Percentiles rank a stretch among this genome's conserved stretches.
Evolutionary conservation across 1,139 yeast genomes (phyloP).

Genomic region (Scheffersomyces quercinus): DNA sequence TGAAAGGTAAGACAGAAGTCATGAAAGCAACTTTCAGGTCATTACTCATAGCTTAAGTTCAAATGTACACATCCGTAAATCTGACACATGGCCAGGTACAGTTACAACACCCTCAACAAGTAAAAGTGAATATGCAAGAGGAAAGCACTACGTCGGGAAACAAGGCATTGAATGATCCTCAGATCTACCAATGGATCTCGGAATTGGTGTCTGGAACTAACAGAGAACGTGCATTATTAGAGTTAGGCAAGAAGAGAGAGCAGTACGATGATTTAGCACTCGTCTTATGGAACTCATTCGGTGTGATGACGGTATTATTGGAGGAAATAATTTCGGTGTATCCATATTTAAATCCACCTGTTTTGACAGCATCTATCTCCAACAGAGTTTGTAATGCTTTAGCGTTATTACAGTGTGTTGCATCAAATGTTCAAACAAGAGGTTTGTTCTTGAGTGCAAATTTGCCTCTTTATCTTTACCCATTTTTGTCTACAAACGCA

Average conservation of each 20-base stretch:
- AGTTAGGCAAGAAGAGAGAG: slow-evolving; percentile 90
- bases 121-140: slow-evolving; percentile 2
- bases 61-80: no score
- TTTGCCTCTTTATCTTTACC: slow-evolving; percentile 87
- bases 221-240: slow-evolving; percentile 88
- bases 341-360: slow-evolving; percentile 86
- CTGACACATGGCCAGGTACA: neutral
- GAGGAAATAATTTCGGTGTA: slow-evolving; percentile 91
- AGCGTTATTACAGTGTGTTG: slow-evolving; percentile 93
- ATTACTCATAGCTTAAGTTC: no score
- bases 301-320: slow-evolving; percentile 88
- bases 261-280: slow-evolving; percentile 92
- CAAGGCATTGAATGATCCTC: slow-evolving; percentile 78
- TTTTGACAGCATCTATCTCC: slow-evolving; percentile 80
- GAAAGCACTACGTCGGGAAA: slow-evolving; percentile 11
- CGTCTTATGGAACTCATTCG: slow-evolving; percentile 93
- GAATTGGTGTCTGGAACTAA: slow-evolving; percentile 88
- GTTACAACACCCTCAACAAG: neutral
- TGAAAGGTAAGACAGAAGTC: no score
- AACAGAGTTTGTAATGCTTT: slow-evolving; percentile 95
- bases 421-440: slow-evolving; percentile 90
- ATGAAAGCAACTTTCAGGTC: no score
- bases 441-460: slow-evolving; percentile 84
- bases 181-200: slow-evolving; percentile 86
- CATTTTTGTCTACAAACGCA: slow-evolving; percentile 88